These are phyloP conservation scores for Streptanthus diversifolius DNA, from an alignment of 345 rosid genomes.

Conservation along the genomic window DNA sequence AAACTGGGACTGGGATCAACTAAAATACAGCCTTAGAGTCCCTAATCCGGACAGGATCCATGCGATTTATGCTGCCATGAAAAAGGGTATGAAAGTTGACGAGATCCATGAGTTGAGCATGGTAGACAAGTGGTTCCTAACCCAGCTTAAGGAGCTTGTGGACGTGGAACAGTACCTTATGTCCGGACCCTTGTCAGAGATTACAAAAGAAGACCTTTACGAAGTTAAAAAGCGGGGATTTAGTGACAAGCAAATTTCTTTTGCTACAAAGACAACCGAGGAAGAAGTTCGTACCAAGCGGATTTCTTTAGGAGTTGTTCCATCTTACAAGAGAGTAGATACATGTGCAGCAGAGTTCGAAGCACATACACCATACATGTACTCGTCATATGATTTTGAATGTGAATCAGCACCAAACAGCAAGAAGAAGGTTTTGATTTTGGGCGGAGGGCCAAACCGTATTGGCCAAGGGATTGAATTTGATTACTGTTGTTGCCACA, in stretches of 20 bases:
- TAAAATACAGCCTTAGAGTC: conserved; percentile 83
- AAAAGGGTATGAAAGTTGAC: conserved; percentile 90
- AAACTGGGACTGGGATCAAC: conserved; percentile 85
- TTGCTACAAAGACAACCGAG: conserved; percentile 81
- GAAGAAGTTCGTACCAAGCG: conserved; percentile 72
- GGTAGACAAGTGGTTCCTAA: conserved; percentile 94
- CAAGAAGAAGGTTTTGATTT: conserved; percentile 81
- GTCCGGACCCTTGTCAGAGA: conserved; percentile 47
- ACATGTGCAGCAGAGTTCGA: conserved; percentile 99
- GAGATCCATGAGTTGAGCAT: conserved; percentile 72
- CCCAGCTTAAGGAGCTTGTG: conserved; percentile 80
- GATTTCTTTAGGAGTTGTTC: conserved; percentile 65
- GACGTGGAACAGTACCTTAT: conserved; percentile 88
- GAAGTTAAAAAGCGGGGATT: conserved; percentile 84
- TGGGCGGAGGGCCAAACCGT: conserved; percentile 98
- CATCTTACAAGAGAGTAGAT: conserved; percentile 89
- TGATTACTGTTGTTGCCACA: conserved; percentile 98
- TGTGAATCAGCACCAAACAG: conserved; percentile 87
- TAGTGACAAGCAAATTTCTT: conserved; percentile 95
- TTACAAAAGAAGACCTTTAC: conserved; percentile 74
- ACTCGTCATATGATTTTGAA: conserved; percentile 87
- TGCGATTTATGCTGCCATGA: conserved; percentile 92
- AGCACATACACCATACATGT: conserved; percentile 96
- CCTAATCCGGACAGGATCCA: conserved; percentile 85
- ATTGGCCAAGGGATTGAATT: conserved; percentile 98